A percentile compares a stretch with the other conserved stretches of the same genome.
Evolutionary conservation across 2,329 filamentous ascomycete genomes (phyloP).

Genomic region (Sclerotinia glacialis): DNA sequence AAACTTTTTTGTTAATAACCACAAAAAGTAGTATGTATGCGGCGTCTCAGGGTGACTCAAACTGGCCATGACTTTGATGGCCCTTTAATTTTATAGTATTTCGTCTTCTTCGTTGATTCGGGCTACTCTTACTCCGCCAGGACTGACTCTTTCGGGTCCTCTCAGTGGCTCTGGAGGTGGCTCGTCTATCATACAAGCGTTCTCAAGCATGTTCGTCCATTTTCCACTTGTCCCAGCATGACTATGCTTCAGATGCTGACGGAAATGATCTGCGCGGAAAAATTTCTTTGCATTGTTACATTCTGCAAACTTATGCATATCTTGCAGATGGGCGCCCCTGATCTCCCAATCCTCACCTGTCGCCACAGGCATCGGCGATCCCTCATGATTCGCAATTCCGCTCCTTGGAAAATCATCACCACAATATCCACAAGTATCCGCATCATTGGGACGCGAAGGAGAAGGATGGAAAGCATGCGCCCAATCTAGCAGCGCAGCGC

Average conservation of each 20-base stretch:
- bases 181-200: constrained; percentile 92
- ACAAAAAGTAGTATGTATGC: background rate
- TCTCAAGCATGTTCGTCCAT: constrained; percentile 98
- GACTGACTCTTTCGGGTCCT: constrained; percentile 35
- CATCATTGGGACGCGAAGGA: constrained; percentile 60
- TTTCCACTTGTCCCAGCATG: constrained; percentile 95
- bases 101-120: constrained; percentile 39
- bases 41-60: background rate
- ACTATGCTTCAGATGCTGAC: constrained; percentile 96
- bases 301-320: constrained; percentile 93
- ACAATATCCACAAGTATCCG: constrained; percentile 90
- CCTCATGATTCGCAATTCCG: constrained; percentile 41
- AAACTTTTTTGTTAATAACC: background rate
- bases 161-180: constrained; percentile 49
- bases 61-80: background rate
- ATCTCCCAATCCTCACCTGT: constrained; percentile 87
- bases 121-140: constrained; percentile 31
- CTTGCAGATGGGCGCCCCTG: constrained; percentile 81
- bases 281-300: constrained; percentile 99
- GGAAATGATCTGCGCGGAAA: constrained; percentile 94
- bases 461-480: constrained; percentile 86
- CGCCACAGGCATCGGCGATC: constrained; percentile 46
- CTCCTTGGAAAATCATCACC: constrained; percentile 73
- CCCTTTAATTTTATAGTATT: constrained; percentile 27
- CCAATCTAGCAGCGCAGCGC: constrained; percentile 75